Base-by-base conservation (phyloP, 345 rosid genomes). In the Viola odorata region DNA sequence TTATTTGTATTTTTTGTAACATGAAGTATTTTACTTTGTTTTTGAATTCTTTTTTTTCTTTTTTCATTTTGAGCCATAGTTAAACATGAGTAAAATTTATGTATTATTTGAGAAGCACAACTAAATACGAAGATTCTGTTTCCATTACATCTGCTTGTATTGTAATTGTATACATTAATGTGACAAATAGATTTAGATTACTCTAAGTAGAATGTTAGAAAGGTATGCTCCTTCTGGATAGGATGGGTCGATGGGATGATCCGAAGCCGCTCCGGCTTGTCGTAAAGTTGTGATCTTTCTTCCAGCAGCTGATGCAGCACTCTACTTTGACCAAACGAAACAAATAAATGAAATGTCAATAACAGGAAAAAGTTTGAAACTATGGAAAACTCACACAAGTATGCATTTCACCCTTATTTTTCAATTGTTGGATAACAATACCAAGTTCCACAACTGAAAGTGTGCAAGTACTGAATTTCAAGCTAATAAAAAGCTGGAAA, bases 161-260 rank as follows among this genome's bases (percentile, higher is more conserved):
- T 12, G 37, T 54, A 44, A 53, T 12, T 47, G 32, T 16, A n/a
- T 8, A 5, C 53, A 45, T 9, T 0, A 15, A 23, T 12, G 12
- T 23, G 32, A 23, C 32, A 2, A 23, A 0, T 23, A 23, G 32
- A 23, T 23, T 76, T 73, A 78, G 13, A 62, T 16, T 45, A 89
- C 83, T 73, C 96, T 78, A 39, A 85, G 72, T 41, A 92, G 77
- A 68, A 78, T 2, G 37, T 84, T 88, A 3, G 94, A 80, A 40
- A 87, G 91, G 70, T 92, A 89, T 44, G 75, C 75, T 48, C 98
- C 94, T 80, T 89, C 94, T 1, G 85, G 98, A 66, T 89, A 89
- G 55, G 94, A 78, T 55, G 96, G 96, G 56, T 89, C 88, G 3
- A 84, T 71, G 15, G 98, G 96, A 61, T 92, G 98, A 68, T 92